Percentiles rank a stretch among this genome's conserved stretches.
Evolutionary conservation across 768 basidiomycete species (phyloP).

Genomic region (Boletus speciosus): DNA sequence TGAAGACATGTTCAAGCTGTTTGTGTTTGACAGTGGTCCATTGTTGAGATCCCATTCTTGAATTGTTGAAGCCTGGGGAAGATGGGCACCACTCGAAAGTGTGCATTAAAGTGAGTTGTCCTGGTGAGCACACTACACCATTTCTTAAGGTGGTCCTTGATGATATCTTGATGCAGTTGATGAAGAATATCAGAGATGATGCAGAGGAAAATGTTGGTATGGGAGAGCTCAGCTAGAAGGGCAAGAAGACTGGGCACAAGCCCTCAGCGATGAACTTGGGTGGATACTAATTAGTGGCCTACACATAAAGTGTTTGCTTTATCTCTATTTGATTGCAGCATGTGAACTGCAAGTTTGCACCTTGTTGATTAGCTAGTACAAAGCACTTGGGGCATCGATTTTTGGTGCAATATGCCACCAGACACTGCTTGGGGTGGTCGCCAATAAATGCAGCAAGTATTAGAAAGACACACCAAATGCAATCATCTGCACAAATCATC

Average conservation of each 20-base stretch:
- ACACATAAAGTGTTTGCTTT: background rate
- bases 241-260: background rate
- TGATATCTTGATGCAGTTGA: background rate
- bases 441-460: background rate
- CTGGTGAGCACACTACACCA: background rate
- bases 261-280: background rate
- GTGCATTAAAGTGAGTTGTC: background rate
- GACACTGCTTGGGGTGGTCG: background rate
- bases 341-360: background rate
- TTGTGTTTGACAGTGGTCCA: background rate
- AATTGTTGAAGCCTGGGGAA: background rate
- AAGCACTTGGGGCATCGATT: background rate
- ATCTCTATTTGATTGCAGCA: background rate
- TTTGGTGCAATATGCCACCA: background rate
- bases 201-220: background rate
- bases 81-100: background rate
- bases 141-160: conserved; percentile 5
- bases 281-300: background rate
- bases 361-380: background rate
- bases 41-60: background rate
- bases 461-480: background rate
- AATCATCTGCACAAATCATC: conserved; percentile 6
- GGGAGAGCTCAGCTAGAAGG: background rate
- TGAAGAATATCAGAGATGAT: background rate
- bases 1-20: background rate